A percentile compares a stretch with the other conserved stretches of the same genome.
Conservation (phyloP, 1,284 basidiomycete genomes). For the Cutaneotrichosporon cutaneum region DNA sequence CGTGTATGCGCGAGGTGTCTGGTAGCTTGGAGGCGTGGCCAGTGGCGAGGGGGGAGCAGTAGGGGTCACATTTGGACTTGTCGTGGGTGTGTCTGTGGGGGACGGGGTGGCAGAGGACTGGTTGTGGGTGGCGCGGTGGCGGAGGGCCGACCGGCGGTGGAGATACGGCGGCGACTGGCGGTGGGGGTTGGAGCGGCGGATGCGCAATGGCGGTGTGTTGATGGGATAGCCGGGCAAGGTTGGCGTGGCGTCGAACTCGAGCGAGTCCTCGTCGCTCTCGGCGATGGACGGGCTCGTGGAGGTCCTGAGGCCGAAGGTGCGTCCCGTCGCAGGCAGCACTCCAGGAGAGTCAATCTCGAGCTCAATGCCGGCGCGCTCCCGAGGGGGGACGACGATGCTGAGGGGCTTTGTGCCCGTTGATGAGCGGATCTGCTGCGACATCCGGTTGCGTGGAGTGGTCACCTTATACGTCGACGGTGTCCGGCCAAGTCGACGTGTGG, state of each 20-base stretch:
- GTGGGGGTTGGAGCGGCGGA: background rate
- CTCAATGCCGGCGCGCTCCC: background rate
- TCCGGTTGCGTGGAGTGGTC: background rate
- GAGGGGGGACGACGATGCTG: constrained; percentile 1
- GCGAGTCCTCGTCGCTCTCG: background rate
- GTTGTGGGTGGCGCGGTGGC: background rate
- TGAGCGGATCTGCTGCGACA: background rate
- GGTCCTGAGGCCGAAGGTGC: background rate
- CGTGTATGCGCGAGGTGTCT: background rate
- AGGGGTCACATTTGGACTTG: background rate
- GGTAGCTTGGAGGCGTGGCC: background rate
- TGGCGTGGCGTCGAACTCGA: background rate
- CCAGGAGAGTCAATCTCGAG: background rate
- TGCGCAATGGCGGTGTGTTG: background rate
- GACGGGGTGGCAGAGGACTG: background rate
- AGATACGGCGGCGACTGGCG: background rate
- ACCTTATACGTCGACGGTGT: background rate
- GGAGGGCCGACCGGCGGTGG: background rate
- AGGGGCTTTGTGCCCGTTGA: background rate
- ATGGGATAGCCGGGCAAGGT: background rate
- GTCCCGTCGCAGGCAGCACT: background rate
- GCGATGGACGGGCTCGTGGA: background rate
- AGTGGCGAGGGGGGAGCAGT: background rate
- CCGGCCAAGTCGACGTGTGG: background rate
- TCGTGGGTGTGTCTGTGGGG: background rate